A percentile compares a stretch with the other conserved stretches of the same genome.
Evolutionary conservation across 441 rosid species (phyloP).

Genomic region (Isatis lusitanica): DNA sequence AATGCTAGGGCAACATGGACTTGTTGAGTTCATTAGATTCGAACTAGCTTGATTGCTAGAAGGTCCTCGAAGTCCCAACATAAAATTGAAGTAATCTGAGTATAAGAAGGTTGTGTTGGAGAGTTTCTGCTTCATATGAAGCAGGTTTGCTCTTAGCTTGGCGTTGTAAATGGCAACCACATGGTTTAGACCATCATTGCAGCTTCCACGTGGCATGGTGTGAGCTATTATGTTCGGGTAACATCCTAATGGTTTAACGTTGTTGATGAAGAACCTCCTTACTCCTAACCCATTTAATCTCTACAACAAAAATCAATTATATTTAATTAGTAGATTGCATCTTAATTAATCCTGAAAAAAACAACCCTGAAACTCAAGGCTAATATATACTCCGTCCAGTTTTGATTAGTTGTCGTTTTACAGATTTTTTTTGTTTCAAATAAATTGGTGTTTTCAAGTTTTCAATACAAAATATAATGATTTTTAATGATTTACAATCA

Average conservation of each 20-base stretch:
- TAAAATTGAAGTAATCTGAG: constrained; percentile 28
- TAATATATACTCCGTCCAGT: too few species aligned
- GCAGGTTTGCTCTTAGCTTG: constrained; percentile 10
- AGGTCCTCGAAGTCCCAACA: constrained; percentile 20
- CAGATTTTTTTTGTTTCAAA: too few species aligned
- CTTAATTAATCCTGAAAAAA: neutral
- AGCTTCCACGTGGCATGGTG: constrained; percentile 12
- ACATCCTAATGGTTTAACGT: constrained; percentile 35
- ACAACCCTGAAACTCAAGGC: neutral
- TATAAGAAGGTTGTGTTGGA: constrained; percentile 8
- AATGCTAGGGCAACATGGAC: constrained; percentile 29
- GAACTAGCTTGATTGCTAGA: constrained; percentile 12
- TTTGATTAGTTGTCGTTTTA: too few species aligned
- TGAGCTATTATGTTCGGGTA: constrained; percentile 20
- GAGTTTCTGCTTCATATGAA: neutral
- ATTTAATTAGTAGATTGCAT: neutral
- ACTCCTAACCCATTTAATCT: constrained; percentile 30
- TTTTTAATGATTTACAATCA: too few species aligned
- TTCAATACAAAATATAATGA: too few species aligned
- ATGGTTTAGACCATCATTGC: neutral
- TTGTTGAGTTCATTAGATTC: constrained; percentile 3
- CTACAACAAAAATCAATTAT: neutral
- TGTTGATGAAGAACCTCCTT: constrained; percentile 32
- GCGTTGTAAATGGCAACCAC: constrained; percentile 4
- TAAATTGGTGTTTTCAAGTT: too few species aligned